Evolutionary conservation across 2,329 filamentous ascomycete genomes (phyloP), one percentile per base, ranked within the genome.

Genomic region (Elsinoe perseae): DNA sequence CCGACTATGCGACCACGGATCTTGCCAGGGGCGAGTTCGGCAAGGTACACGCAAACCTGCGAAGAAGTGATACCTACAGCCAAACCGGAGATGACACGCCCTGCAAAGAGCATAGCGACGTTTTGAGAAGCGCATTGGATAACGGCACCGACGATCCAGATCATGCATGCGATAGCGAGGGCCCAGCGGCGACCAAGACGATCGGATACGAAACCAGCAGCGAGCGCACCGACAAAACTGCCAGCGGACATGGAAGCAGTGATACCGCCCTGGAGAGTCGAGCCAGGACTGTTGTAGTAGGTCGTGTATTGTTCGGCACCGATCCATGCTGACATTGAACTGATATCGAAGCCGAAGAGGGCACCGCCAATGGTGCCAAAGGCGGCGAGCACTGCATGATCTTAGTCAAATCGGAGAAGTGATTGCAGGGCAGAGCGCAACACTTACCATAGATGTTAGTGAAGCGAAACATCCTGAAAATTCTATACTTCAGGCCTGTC

Each of bases 31-130:
- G 72, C 70, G 16, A 95, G 95, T 69, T 95, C 91, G 43, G 90
- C 92, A 69, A 95, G 90, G 68, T 95, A 95, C 44, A 95, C 87
- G 0, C 91, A 91, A 1, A 95, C 89, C 63, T 95, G 95, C 48
- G 90, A 92, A 0, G 90, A 95, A 46, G 95, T 78, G 67, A 90
- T 87, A 70, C 91, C 91, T 58, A 95, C 89, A 40, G 89, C 87
- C 7, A 95, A 74, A 73, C 91, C 90, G 57, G 88, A 89, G 69
- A 93, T 80, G 61, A 95, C 83, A 70, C 91, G 84, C 10, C 89
- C 89, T 7, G 86, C 66, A 64, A 82, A 78, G 59, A 73, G 67
- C 28, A 71, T 65, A 50, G 66, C 62, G 9, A 73, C 60, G 54
- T 70, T 70, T 40, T 73, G 72, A n/a, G 69, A 57, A 8, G 68